Conservation (phyloP, 495 filamentous ascomycete genomes). For the Glarea lozoyensis region DNA sequence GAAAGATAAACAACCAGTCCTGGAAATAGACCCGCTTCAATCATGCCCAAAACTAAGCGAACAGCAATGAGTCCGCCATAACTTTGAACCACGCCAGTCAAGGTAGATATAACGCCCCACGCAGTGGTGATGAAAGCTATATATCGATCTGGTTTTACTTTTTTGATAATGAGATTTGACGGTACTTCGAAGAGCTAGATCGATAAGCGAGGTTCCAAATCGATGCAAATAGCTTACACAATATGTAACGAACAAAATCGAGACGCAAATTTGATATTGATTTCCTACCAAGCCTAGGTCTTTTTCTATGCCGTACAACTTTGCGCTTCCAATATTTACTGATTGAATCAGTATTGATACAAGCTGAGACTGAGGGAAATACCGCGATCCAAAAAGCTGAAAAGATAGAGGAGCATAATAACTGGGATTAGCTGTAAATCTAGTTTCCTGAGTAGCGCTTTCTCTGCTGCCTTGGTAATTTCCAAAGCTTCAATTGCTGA, state of each 20-base stretch:
- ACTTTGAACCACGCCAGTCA: constrained; percentile 53
- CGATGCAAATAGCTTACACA: too few relatives aligned
- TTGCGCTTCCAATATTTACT: constrained; percentile 31
- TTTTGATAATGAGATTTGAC: constrained; percentile 35
- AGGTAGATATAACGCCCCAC: constrained; percentile 66
- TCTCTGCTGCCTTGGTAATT: too few relatives aligned
- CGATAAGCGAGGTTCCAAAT: too few relatives aligned
- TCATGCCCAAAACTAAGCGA: constrained; percentile 52
- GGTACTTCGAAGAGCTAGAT: constrained; percentile 38
- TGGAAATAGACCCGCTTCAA: constrained; percentile 66
- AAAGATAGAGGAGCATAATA: constrained; percentile 38
- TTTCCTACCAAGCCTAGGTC: constrained; percentile 30
- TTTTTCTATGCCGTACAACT: constrained; percentile 34
- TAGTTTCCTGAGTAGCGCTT: constrained; percentile 33
- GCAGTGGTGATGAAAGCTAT: constrained; percentile 53
- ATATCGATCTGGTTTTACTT: constrained; percentile 29
- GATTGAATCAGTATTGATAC: neutral
- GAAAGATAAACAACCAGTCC: constrained; percentile 61
- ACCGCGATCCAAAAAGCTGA: constrained; percentile 36
- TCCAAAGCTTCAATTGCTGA: too few relatives aligned
- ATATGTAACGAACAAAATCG: constrained; percentile 45
- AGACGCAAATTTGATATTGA: constrained; percentile 38
- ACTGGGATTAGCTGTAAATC: constrained; percentile 35
- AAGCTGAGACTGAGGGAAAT: constrained; percentile 28
- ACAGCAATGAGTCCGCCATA: constrained; percentile 47